Evolutionary conservation across 1,284 basidiomycete species (phyloP).

Genomic region (Inonotus hispidus): DNA sequence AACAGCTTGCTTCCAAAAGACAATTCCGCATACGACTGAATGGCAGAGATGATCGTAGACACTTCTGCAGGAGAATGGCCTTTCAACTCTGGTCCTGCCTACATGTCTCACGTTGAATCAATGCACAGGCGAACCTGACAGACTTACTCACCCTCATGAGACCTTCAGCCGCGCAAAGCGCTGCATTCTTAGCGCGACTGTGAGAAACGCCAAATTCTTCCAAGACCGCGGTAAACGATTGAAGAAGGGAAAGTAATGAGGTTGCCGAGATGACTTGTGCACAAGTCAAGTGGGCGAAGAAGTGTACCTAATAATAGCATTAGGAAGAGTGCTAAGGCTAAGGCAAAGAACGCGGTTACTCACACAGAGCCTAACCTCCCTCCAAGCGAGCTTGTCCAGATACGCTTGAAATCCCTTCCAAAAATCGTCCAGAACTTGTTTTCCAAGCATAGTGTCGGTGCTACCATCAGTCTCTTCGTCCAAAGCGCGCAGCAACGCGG

Average conservation of each 20-base stretch:
- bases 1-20: conserved; percentile 52
- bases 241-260: conserved; percentile 74
- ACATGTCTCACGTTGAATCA: neutral
- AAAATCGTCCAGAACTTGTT: conserved; percentile 80
- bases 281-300: conserved; percentile 82
- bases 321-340: neutral
- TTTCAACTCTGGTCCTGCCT: conserved; percentile 60
- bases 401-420: conserved; percentile 83
- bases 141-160: conserved; percentile 63
- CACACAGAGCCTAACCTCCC: conserved; percentile 81
- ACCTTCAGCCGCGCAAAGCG: conserved; percentile 83
- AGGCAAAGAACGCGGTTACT: conserved; percentile 29
- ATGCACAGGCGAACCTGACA: conserved; percentile 5
- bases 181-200: conserved; percentile 78
- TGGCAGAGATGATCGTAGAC: conserved; percentile 57
- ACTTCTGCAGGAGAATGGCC: conserved; percentile 44
- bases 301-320: conserved; percentile 59
- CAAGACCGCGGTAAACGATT: conserved; percentile 78
- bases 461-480: conserved; percentile 43
- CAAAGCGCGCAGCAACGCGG: conserved; percentile 71
- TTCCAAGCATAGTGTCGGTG: conserved; percentile 45
- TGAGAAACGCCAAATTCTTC: conserved; percentile 90
- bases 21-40: conserved; percentile 62
- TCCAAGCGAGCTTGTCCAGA: conserved; percentile 84
- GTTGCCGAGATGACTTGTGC: conserved; percentile 68